phyloP scores from a whole-genome alignment of 2,329 filamentous ascomycete species.

The Ascochyta pisi region DNA sequence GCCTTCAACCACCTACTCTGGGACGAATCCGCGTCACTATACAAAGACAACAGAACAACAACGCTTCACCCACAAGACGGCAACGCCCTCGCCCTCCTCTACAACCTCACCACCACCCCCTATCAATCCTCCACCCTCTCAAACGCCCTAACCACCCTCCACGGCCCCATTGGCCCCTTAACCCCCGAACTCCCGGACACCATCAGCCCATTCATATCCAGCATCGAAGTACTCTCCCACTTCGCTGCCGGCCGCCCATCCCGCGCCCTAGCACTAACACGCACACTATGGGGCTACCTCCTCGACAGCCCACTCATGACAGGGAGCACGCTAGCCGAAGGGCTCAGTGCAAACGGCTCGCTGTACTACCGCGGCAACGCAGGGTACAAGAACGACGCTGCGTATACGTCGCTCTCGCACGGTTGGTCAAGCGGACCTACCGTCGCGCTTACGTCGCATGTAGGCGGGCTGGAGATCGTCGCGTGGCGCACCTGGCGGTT shows the following conservation, averaged over 20 bases:
- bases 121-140: constrained; percentile 16
- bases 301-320: constrained; percentile 44
- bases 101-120: constrained; percentile 24
- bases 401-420: constrained; percentile 46
- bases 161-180: constrained; percentile 33
- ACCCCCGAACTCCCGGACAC: constrained; percentile 46
- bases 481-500: constrained; percentile 35
- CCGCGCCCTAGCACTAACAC: constrained; percentile 39
- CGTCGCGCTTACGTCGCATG: constrained; percentile 13
- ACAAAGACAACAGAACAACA: constrained; percentile 30
- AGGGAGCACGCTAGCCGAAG: constrained; percentile 48
- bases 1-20: constrained; percentile 23
- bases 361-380: constrained; percentile 43
- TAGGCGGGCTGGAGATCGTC: constrained; percentile 23
- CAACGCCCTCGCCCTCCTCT: constrained; percentile 32
- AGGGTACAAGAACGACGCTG: constrained; percentile 44
- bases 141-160: not conserved
- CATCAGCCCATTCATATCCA: constrained; percentile 49
- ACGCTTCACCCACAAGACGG: constrained; percentile 33
- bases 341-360: constrained; percentile 47
- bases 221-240: constrained; percentile 47
- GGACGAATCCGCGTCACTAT: constrained; percentile 10
- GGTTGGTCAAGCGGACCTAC: constrained; percentile 45
- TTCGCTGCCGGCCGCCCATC: constrained; percentile 26
- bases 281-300: constrained; percentile 40